Conservation (phyloP, 345 rosid genomes). For the Hirschfeldia incana region DNA sequence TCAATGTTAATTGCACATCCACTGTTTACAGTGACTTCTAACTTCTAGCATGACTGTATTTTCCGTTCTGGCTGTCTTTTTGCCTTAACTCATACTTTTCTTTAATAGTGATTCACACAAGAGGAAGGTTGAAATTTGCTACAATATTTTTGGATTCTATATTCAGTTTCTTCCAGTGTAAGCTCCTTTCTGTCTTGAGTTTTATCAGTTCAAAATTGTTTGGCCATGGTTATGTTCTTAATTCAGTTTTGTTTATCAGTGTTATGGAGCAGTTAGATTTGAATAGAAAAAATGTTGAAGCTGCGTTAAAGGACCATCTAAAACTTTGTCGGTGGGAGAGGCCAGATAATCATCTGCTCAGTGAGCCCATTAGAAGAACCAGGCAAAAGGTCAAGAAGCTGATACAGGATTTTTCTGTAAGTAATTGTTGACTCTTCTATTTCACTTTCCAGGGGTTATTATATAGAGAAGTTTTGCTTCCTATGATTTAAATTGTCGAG, state of each 20-base stretch:
- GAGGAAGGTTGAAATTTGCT: slow-evolving; percentile 61
- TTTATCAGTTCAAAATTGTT: slow-evolving; percentile 20
- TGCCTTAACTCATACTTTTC: slow-evolving; percentile 6
- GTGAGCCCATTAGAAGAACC: slow-evolving; percentile 60
- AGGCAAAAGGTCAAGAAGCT: slow-evolving; percentile 79
- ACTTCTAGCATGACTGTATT: background rate
- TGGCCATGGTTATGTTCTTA: slow-evolving; percentile 25
- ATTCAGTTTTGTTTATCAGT: slow-evolving; percentile 44
- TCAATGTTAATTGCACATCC: slow-evolving; percentile 11
- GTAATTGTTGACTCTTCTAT: slow-evolving; percentile 35
- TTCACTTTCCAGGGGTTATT: background rate
- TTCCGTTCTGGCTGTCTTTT: slow-evolving; percentile 14
- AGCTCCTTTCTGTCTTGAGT: slow-evolving; percentile 36
- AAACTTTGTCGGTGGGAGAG: slow-evolving; percentile 83
- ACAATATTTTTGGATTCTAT: slow-evolving; percentile 83
- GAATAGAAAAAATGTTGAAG: slow-evolving; percentile 56
- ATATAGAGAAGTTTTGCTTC: background rate
- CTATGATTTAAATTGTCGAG: background rate
- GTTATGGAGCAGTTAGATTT: slow-evolving; percentile 60
- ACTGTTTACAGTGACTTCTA: slow-evolving; percentile 2
- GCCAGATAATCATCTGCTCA: slow-evolving; percentile 50
- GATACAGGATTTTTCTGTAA: slow-evolving; percentile 72
- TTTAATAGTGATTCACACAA: slow-evolving; percentile 57
- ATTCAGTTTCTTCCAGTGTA: slow-evolving; percentile 84
- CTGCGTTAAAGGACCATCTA: slow-evolving; percentile 63